Evolutionary conservation across 257 asterid genomes (phyloP).

Genomic region (Linaria vulgaris): DNA sequence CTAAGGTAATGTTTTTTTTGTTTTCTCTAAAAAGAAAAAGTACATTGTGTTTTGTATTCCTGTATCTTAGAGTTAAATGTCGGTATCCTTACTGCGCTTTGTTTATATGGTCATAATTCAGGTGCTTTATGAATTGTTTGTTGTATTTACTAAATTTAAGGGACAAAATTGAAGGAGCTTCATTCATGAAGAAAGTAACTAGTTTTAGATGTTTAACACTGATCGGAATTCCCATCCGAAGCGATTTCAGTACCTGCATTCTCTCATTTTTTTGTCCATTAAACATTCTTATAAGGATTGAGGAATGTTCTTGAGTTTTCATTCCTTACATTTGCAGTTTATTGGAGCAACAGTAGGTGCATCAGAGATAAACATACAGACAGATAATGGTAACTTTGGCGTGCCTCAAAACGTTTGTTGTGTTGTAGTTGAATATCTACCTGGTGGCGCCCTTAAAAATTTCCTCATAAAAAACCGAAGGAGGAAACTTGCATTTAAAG

Average conservation of each 20-base stretch:
- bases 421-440: conserved; percentile 77
- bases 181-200: neutral
- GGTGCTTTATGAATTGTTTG: too few species aligned
- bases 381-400: conserved; percentile 58
- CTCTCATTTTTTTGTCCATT: neutral
- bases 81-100: neutral
- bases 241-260: neutral
- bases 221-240: too few species aligned
- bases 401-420: conserved; percentile 66
- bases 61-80: neutral
- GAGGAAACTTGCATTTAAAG: conserved; percentile 71
- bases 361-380: conserved; percentile 56
- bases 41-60: neutral
- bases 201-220: neutral
- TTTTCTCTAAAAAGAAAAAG: neutral
- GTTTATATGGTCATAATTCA: too few species aligned
- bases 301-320: neutral
- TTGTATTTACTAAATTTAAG: too few species aligned
- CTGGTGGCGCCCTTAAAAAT: conserved; percentile 74
- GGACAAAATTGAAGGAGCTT: too few species aligned
- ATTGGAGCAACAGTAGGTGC: conserved; percentile 76
- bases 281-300: neutral
- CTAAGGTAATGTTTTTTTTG: conserved; percentile 52
- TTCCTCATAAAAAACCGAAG: conserved; percentile 72
- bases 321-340: conserved; percentile 45